A percentile compares a stretch with the other conserved stretches of the same genome.
Conservation (phyloP, 73 alveolate species). For the Paramecium tetraurelia region DNA sequence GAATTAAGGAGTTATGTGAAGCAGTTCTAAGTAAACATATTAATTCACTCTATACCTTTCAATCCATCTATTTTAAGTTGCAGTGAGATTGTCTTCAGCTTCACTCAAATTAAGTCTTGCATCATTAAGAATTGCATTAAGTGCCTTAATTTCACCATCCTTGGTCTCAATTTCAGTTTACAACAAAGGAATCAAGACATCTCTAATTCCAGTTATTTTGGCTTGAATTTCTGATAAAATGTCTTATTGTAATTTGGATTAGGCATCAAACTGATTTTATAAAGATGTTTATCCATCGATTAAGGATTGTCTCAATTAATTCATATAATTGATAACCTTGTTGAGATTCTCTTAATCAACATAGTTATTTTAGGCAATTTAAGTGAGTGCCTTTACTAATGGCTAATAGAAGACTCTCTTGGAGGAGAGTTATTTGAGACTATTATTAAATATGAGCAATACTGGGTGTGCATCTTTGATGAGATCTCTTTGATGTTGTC, state of each 20-base stretch:
- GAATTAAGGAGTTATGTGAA: neutral
- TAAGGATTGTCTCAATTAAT: conserved; percentile 10
- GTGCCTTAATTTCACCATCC: conserved; percentile 35
- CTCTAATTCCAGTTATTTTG: neutral
- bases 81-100: neutral
- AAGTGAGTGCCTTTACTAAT: conserved; percentile 17
- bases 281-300: conserved; percentile 28
- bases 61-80: conserved; percentile 36
- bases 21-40: neutral
- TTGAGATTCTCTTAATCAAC: conserved; percentile 41
- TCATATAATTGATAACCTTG: conserved; percentile 9
- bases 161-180: neutral
- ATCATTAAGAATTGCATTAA: neutral
- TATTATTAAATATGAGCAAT: neutral
- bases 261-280: neutral
- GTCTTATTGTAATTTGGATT: neutral
- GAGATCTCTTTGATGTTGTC: neutral
- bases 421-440: neutral
- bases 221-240: conserved; percentile 17
- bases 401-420: conserved; percentile 34
- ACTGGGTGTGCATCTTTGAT: conserved; percentile 1
- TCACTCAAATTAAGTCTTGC: conserved; percentile 1
- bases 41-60: neutral
- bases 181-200: neutral
- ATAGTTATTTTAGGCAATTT: neutral